Evolutionary conservation across 352 stramenopile genomes (phyloP).

Genomic region (Blastocystis sp.): DNA sequence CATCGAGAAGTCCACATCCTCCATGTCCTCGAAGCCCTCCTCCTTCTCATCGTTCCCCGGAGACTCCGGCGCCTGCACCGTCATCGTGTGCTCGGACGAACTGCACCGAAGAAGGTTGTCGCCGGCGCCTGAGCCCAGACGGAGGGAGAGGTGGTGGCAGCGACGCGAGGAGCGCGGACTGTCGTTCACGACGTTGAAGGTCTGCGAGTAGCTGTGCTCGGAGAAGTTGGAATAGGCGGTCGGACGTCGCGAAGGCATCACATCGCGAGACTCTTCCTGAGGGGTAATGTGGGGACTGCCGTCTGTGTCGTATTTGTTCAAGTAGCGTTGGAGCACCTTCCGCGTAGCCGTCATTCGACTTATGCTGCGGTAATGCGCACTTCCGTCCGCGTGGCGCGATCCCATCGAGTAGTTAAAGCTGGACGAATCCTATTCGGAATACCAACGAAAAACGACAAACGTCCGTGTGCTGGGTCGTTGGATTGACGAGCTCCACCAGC

Average conservation of each 20-base stretch:
- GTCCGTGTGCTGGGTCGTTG: not conserved
- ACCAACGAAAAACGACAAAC: not conserved
- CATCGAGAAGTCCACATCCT: conserved; percentile 28
- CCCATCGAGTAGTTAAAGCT: not conserved
- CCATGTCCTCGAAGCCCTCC: conserved; percentile 52
- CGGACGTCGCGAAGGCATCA: not conserved
- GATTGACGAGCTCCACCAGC: conserved; percentile 22
- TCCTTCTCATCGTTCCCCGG: not conserved
- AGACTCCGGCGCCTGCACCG: not conserved
- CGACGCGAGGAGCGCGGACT: not conserved
- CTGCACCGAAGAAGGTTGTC: not conserved
- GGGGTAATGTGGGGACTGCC: not conserved
- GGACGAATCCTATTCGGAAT: not conserved
- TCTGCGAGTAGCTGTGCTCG: not conserved
- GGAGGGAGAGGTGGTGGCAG: conserved; percentile 19
- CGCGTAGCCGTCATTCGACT: conserved; percentile 59
- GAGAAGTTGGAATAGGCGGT: not conserved
- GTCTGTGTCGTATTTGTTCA: conserved; percentile 55
- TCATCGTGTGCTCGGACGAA: not conserved
- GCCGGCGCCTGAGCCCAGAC: not conserved
- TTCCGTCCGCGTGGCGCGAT: not conserved
- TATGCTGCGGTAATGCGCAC: not conserved
- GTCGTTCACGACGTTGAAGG: not conserved
- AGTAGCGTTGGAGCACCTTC: conserved; percentile 62
- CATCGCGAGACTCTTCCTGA: not conserved